These are phyloP conservation scores for Prunus mongolica DNA, from an alignment of 306 rosid genomes.

Conservation along the genomic window DNA sequence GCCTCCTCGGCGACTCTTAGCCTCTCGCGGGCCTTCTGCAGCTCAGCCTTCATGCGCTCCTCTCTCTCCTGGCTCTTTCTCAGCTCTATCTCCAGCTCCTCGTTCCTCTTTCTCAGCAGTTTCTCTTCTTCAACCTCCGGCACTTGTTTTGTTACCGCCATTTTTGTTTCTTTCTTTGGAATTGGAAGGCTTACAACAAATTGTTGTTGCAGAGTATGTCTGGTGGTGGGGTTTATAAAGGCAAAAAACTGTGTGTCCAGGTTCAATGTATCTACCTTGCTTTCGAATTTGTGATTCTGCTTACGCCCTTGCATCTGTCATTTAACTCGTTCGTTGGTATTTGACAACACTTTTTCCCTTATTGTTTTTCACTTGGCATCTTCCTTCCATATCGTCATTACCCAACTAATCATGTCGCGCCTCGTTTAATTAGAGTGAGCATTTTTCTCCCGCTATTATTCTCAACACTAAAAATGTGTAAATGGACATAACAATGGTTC, in stretches of 20 bases:
- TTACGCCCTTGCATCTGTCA: slow-evolving; percentile 5
- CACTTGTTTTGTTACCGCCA: slow-evolving; percentile 23
- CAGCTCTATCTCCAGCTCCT: slow-evolving; percentile 68
- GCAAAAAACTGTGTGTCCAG: slow-evolving; percentile 23
- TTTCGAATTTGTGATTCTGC: neutral
- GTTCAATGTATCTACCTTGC: slow-evolving; percentile 23
- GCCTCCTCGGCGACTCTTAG: slow-evolving; percentile 83
- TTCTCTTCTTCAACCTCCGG: slow-evolving; percentile 12
- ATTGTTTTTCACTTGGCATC: too few species aligned
- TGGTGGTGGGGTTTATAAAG: slow-evolving; percentile 8
- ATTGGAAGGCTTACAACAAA: neutral
- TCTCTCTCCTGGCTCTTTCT: slow-evolving; percentile 66
- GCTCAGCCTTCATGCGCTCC: slow-evolving; percentile 53
- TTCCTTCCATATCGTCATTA: too few species aligned
- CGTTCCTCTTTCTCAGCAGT: slow-evolving; percentile 54
- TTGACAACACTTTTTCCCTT: too few species aligned
- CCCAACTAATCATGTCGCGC: too few species aligned
- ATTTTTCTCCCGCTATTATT: too few species aligned
- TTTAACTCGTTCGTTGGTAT: neutral
- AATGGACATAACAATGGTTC: accelerated
- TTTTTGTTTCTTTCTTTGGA: neutral
- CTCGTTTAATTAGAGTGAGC: too few species aligned
- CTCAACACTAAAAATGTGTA: accelerated
- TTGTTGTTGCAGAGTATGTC: neutral
- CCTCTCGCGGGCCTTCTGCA: slow-evolving; percentile 50